Evolutionary conservation across 1,284 basidiomycete genomes (phyloP).

Genomic region (Leccinum huronense): DNA sequence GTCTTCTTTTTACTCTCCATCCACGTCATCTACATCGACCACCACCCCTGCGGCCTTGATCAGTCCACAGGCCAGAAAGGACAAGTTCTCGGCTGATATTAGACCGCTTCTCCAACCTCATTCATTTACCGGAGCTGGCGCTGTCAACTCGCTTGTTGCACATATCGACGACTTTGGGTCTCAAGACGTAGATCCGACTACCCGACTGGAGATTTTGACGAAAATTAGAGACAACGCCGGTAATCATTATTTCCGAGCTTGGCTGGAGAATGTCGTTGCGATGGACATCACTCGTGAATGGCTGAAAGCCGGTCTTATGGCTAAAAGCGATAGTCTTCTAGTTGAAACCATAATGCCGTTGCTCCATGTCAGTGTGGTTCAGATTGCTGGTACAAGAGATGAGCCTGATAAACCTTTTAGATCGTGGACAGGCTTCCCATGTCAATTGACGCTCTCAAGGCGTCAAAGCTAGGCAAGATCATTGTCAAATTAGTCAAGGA

Average conservation of each 20-base stretch:
- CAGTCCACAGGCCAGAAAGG: slow-evolving; percentile 44
- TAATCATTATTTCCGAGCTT: slow-evolving; percentile 80
- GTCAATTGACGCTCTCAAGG: slow-evolving; percentile 61
- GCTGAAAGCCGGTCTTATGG: slow-evolving; percentile 63
- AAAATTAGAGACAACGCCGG: slow-evolving; percentile 78
- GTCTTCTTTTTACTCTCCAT: slow-evolving; percentile 39
- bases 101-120: slow-evolving; percentile 52
- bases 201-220: slow-evolving; percentile 66
- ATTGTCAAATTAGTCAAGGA: slow-evolving; percentile 71
- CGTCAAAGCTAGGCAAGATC: slow-evolving; percentile 74
- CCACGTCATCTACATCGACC: slow-evolving; percentile 30
- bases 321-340: slow-evolving; percentile 53
- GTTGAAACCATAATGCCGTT: slow-evolving; percentile 79
- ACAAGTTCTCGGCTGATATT: slow-evolving; percentile 49
- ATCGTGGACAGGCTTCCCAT: slow-evolving; percentile 79
- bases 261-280: slow-evolving; percentile 68
- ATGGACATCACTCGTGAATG: slow-evolving; percentile 77
- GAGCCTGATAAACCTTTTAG: slow-evolving; percentile 41
- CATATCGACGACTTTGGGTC: slow-evolving; percentile 58
- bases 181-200: slow-evolving; percentile 56
- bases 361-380: slow-evolving; percentile 62
- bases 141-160: slow-evolving; percentile 56
- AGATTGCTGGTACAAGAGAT: slow-evolving; percentile 12
- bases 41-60: slow-evolving; percentile 26
- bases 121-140: slow-evolving; percentile 66